These are phyloP conservation scores for Salinomyces thailandicus DNA, from an alignment of 2,329 filamentous ascomycete genomes.

Conservation along the genomic window DNA sequence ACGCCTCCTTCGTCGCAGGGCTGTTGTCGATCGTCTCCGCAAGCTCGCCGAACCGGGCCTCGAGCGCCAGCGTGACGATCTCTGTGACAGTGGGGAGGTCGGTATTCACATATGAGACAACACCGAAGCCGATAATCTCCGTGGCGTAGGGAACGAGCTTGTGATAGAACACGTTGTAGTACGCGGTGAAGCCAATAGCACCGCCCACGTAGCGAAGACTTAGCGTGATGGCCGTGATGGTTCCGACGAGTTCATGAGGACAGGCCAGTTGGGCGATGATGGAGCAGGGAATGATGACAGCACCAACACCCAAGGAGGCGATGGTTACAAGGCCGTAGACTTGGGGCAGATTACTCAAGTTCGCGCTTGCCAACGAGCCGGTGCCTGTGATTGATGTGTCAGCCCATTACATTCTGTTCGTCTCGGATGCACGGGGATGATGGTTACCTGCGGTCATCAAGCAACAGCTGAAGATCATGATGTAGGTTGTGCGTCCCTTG, in stretches of 20 bases:
- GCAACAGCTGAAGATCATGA: conserved; percentile 49
- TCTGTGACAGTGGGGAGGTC: conserved; percentile 7
- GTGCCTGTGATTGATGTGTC: neutral
- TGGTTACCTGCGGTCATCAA: conserved; percentile 48
- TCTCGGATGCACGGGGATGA: neutral
- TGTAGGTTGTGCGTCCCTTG: conserved; percentile 47
- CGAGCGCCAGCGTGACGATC: conserved; percentile 13
- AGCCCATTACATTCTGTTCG: too few relatives aligned
- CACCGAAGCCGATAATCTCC: conserved; percentile 5
- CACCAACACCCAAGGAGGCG: conserved; percentile 55
- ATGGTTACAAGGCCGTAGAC: conserved; percentile 43
- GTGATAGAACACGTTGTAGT: conserved; percentile 44
- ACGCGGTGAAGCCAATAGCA: conserved; percentile 40
- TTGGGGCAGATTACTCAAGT: conserved; percentile 13
- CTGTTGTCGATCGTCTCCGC: conserved; percentile 8
- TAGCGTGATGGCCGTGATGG: conserved; percentile 56
- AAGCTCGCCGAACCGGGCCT: conserved; percentile 13
- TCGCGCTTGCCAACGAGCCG: conserved; percentile 15
- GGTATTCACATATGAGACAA: neutral
- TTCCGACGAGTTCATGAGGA: conserved; percentile 58
- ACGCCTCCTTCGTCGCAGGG: conserved; percentile 11
- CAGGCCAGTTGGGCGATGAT: conserved; percentile 59
- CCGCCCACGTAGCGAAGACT: conserved; percentile 58
- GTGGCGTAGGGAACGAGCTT: conserved; percentile 21
- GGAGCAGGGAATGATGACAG: conserved; percentile 55